Base-by-base conservation (phyloP, 2,329 filamentous ascomycete species). In the Cladosporium cucumerinum region DNA sequence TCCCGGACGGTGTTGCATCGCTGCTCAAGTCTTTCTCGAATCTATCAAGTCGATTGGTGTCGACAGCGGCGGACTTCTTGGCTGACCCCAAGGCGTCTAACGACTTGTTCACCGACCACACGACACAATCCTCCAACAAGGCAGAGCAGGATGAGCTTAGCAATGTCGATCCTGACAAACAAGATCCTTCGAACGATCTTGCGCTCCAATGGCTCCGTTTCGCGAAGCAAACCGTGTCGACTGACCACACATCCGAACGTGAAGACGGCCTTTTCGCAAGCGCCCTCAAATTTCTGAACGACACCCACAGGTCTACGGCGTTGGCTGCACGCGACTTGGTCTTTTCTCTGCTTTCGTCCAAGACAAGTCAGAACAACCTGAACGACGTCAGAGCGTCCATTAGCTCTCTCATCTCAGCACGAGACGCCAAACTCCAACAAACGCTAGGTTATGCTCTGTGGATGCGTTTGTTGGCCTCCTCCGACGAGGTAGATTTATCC, bases 371-470 rank as follows among this genome's bases (percentile, higher is more conserved):
- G 21, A 54, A 21, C 16, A 32, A 55, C 23, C 16, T 62, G 2
- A n/a, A 30, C 14, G 34, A 25, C 4, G 49, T 62, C 10, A 36
- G 49, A 46, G 26, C 16, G 7, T 59, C 43, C 10, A 52, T 64
- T 16, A 32, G 30, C 30, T 58, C 43, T 10, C 46, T 64, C 4
- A 59, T 58, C 54, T 39, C 46, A n/a, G 30, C 62, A 6, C 23
- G 25, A 30, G 62, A 64, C 32, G 23, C 55, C 14, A 64, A 59
- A 26, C 43, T 65, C 5, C 58, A 65, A 14, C 63, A 69, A 48
- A 69, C 69, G 2, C 23, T 69, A 6, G 71, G 70, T 8, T 73
- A 68, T 34, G 69, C 67, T 4, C 59, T 75, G 2, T 74, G 73
- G 73, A 70, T 74, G 23, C 68, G 70, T 8, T 69, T 67, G 67